Conservation (phyloP, 345 rosid genomes). For the Nephelium lappaceum region DNA sequence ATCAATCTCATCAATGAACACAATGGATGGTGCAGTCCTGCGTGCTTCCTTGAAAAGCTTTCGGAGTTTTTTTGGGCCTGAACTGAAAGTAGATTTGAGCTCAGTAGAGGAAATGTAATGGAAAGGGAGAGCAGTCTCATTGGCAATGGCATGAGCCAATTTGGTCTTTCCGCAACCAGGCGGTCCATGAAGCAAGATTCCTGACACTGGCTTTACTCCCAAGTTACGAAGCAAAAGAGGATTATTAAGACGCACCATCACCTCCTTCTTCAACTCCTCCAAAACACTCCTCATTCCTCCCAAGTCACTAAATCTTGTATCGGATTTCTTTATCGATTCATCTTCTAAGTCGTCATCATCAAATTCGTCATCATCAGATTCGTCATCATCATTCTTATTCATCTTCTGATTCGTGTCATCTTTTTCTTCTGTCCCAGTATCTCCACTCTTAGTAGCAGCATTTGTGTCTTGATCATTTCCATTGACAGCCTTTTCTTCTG, state of each 20-base stretch:
- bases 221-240: constrained; percentile 53
- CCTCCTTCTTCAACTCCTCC: constrained; percentile 68
- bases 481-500: too few relatives aligned
- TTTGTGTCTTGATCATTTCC: too few relatives aligned
- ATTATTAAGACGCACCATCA: constrained; percentile 66
- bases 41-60: constrained; percentile 76
- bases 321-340: too few relatives aligned
- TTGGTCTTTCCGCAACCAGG: constrained; percentile 78
- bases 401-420: too few relatives aligned
- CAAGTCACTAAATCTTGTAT: constrained; percentile 62
- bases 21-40: constrained; percentile 77
- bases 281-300: constrained; percentile 64
- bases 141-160: constrained; percentile 71
- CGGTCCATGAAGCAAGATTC: constrained; percentile 75
- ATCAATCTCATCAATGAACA: constrained; percentile 91
- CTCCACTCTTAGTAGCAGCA: too few relatives aligned
- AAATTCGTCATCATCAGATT: too few relatives aligned
- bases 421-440: too few relatives aligned
- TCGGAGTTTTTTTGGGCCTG: constrained; percentile 55
- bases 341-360: too few relatives aligned
- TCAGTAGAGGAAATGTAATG: constrained; percentile 81
- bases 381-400: too few relatives aligned
- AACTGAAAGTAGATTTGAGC: constrained; percentile 50
- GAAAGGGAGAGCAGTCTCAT: constrained; percentile 73
- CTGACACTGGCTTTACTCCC: constrained; percentile 65